Evolutionary conservation across 305 asterid species (phyloP), one percentile per base, ranked within the genome.

Genomic region (Stenogyne calaminthoides): DNA sequence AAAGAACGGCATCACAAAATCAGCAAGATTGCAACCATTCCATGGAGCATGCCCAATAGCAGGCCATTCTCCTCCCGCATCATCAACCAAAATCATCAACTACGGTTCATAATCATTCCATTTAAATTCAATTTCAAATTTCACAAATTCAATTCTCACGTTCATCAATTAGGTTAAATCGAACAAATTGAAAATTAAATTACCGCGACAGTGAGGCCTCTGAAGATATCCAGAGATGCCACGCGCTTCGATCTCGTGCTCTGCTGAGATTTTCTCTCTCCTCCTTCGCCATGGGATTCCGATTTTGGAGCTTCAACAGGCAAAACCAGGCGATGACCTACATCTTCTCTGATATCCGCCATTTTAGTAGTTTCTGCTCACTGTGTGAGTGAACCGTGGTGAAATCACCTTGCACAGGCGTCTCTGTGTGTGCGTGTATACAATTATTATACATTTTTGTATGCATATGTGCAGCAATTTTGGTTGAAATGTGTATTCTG

Each of bases 141-240:
- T 36, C 9, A 36, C 44, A 58, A 70, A 70, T 58, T 58, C 4
- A 5, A 6, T 6, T 7, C 10, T 2, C 22, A 11, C 22, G 10
- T 49, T 49, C 56, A 16, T 22, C 14, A 27, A 18, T 25, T 19
- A 42, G 64, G 20, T 51, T 5, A 37, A 3, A 61, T 9, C 2
- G 29, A 16, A 2, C 22, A 22, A 11, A 10, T 32, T 9, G 47
- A 15, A 12, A 14, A 64, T 3, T 3, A 4, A 69, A 58, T 55
- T 86, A 91, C 96, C 75, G 91, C 95, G 37, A 91, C 92, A 25
- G 95, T 89, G 70, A 91, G 91, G 75, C 96, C 97, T 86, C 96
- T 83, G 80, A 89, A 89, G 69, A 86, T 77, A 76, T 91, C 96
- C 36, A 91, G 81, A 19, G 95, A 86, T 15, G 92, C 88, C 9